Conservation (phyloP, 2,329 filamentous ascomycete species). For the Ascochyta rabiei region DNA sequence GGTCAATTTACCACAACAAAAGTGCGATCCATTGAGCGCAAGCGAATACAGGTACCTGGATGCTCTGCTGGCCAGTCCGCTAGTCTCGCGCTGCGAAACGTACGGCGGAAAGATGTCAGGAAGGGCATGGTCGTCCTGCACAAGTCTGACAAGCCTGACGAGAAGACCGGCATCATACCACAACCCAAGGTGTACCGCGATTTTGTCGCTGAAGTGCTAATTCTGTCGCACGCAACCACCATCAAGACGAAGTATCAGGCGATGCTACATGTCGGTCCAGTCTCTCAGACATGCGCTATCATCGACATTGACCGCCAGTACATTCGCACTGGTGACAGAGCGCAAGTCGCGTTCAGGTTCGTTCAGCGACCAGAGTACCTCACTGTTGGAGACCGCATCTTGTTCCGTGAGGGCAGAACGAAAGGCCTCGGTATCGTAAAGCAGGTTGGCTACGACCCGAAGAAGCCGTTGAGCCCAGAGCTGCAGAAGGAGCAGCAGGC, state of each 20-base stretch:
- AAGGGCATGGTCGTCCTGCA: slow-evolving; percentile 98
- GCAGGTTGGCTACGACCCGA: slow-evolving; percentile 81
- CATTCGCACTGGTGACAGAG: slow-evolving; percentile 93
- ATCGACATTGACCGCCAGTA: slow-evolving; percentile 97
- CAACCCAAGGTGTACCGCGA: slow-evolving; percentile 60
- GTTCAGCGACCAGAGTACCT: slow-evolving; percentile 94
- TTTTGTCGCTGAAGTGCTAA: slow-evolving; percentile 77
- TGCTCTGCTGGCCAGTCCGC: slow-evolving; percentile 92
- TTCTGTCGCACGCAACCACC: slow-evolving; percentile 93
- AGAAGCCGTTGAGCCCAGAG: slow-evolving; percentile 51
- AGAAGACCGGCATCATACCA: slow-evolving; percentile 39
- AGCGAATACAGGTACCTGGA: slow-evolving; percentile 85
- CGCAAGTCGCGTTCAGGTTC: slow-evolving; percentile 91
- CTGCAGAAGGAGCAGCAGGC: slow-evolving; percentile 30
- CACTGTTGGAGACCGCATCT: slow-evolving; percentile 81
- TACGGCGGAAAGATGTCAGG: slow-evolving; percentile 87
- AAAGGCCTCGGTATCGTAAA: slow-evolving; percentile 97
- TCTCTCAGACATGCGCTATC: slow-evolving; percentile 94
- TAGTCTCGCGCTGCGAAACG: slow-evolving; percentile 85
- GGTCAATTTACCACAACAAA: slow-evolving; percentile 88
- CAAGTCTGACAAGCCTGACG: slow-evolving; percentile 71
- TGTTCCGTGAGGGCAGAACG: slow-evolving; percentile 93
- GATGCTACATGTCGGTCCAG: slow-evolving; percentile 94
- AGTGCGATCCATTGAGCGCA: slow-evolving; percentile 91
- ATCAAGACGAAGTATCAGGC: slow-evolving; percentile 98